Base-by-base conservation (phyloP, 176 grass and related monocot species). In the Oryza longistaminata region DNA sequence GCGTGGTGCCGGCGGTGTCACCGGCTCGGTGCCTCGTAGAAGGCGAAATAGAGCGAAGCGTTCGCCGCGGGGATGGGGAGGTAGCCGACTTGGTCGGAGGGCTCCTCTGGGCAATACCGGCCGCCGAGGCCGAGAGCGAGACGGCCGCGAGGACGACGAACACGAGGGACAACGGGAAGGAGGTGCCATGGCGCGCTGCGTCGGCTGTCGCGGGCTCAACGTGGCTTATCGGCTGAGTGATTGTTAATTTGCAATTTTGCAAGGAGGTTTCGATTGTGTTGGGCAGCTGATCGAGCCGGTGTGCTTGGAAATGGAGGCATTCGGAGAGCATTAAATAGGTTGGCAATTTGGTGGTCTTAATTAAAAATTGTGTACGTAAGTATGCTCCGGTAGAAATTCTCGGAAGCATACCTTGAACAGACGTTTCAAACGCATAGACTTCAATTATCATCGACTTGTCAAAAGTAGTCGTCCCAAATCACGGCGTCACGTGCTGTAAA, bases 11-110 rank as follows among this genome's bases (percentile, higher is more conserved):
- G 6, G 83, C 25, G 66, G 29, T 26, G 78, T 42, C 5, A 88
- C 16, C 16, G 77, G 81, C 3, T 66, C 14, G 37, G 77, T 66
- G 87, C 92, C 72, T 94, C 92, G 88, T 94, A 90, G 81, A 87
- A 92, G 9, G 76, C 90, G 75, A 89, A 92, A 79, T 88, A 90
- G 71, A 94, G 89, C 3, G 89, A 80, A 2, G 81, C 67, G 11
- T 83, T 72, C 7, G 65, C n/a, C 29, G 21, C 7, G 0, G 55
- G 4, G 24, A 87, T 58, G 26, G 92, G 87, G 33, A 94, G 86
- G 80, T 94, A 94, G 43, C 92, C 2, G 92, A 86, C 68, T 46
- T 94, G 39, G 82, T 84, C 12, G 92, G 3, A 37, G 35, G 2
- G 88, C 92, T 52, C 39, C 73, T 5, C 1, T 2, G 6, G 88